Base-by-base conservation (phyloP, 345 rosid genomes). In the Viola odorata region DNA sequence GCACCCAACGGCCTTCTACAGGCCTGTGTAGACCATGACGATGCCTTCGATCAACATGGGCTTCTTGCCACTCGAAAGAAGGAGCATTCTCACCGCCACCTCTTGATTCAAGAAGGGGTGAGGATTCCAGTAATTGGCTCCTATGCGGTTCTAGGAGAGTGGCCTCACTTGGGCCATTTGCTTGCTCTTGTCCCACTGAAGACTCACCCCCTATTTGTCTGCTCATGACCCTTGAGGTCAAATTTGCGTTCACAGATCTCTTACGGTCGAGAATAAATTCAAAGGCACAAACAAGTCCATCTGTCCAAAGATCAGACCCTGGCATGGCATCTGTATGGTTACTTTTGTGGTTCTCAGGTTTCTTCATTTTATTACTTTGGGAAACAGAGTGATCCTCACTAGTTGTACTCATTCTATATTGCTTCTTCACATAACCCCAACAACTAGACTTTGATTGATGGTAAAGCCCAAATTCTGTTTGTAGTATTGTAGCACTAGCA, bases 271-370 rank as follows among this genome's bases (percentile, higher is more conserved):
- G 75, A 41, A 86, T 70, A 56, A 77, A 86, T 61, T 90, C 97
- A 73, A 87, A 92, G 68, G 95, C 97, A 47, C 91, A 89, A 23
- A 94, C 83, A 61, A 94, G 86, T 64, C 99, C 99, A 64, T 87
- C 94, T 10, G 68, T 82, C 99, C 99, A 94, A 40, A 85, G 83
- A 59, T 83, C 87, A 75, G 75, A 76, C 48, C 73, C 76, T 14
- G 86, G 82, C 8, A 44, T 45, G 37, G 63, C 68, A 72, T 82
- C 94, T 72, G 70, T 66, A 51, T 52, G 67, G 23, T 57, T 23
- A 41, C 45, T 41, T 23, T 50, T 66, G 63, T 58, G 63, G 41
- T 7, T 55, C 61, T 76, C 86, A 4, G 75, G 67, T 60, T 62
- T 76, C 73, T 56, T 80, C 63, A 61, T 60, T 14, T 4, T 45